Evolutionary conservation across 1,284 basidiomycete genomes (phyloP).

Genomic region (Leccinum griseonigrum): DNA sequence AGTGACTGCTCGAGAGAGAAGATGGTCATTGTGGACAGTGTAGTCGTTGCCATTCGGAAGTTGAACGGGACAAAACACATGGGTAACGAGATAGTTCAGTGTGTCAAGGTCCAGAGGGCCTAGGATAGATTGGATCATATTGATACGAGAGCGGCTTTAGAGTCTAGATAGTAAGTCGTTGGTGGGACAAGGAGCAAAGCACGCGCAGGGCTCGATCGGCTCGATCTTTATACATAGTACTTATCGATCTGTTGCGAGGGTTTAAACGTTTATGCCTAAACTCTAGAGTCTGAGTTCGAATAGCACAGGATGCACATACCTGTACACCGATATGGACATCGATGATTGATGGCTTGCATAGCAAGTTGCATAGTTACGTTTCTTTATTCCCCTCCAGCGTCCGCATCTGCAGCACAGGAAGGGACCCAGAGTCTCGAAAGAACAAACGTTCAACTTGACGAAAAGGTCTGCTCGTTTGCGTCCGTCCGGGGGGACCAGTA

Average conservation of each 20-base stretch:
- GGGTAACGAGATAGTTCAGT: background rate
- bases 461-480: background rate
- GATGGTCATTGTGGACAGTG: background rate
- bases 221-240: background rate
- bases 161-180: background rate
- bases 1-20: background rate
- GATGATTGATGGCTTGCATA: too few species aligned
- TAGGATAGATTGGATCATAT: background rate
- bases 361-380: too few species aligned
- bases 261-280: background rate
- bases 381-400: background rate
- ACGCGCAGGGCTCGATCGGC: background rate
- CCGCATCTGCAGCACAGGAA: background rate
- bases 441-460: background rate
- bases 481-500: too few species aligned
- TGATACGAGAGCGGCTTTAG: background rate
- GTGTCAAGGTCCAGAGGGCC: background rate
- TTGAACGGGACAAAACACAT: background rate
- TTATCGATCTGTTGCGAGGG: background rate
- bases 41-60: background rate
- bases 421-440: slow-evolving; percentile 4
- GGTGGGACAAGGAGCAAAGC: background rate
- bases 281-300: background rate
- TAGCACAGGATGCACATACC: slow-evolving; percentile 1
- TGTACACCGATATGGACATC: background rate